phyloP scores from a whole-genome alignment of 352 stramenopile genomes.

The Pseudoperonospora humuli region DNA sequence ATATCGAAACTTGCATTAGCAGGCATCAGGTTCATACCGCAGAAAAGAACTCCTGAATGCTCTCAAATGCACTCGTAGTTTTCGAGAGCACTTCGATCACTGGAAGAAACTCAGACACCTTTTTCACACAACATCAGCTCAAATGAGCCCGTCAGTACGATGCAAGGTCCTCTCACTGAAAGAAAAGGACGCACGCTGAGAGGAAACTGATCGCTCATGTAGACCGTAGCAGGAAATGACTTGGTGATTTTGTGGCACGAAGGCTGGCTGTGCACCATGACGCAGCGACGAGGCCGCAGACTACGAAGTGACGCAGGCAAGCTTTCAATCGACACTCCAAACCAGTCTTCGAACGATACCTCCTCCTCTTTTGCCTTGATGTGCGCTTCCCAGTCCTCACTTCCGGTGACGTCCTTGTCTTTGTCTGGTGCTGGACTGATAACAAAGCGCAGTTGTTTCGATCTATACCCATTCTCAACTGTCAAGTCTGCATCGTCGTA shows the following conservation, averaged over 20 bases:
- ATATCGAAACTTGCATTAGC: not conserved
- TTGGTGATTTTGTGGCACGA: constrained; percentile 43
- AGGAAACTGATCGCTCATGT: constrained; percentile 52
- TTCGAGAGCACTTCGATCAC: constrained; percentile 65
- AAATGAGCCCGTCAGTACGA: not conserved
- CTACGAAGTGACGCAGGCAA: constrained; percentile 24
- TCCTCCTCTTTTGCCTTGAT: constrained; percentile 29
- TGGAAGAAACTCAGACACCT: constrained; percentile 53
- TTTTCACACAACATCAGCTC: not conserved
- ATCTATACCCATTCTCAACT: constrained; percentile 14
- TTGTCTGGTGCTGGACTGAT: constrained; percentile 13
- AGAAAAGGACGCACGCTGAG: constrained; percentile 29
- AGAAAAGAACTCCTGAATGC: constrained; percentile 49
- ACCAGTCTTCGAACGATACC: constrained; percentile 56
- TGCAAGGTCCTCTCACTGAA: not conserved
- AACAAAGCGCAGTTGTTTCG: constrained; percentile 35
- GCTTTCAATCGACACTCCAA: constrained; percentile 35
- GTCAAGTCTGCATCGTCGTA: not conserved
- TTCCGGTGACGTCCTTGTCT: constrained; percentile 1
- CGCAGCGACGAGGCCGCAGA: constrained; percentile 32
- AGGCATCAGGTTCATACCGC: constrained; percentile 25
- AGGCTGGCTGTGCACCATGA: constrained; percentile 47
- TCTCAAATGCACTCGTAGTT: constrained; percentile 56
- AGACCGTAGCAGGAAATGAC: constrained; percentile 45
- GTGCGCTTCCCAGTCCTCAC: constrained; percentile 26